Evolutionary conservation across 2,329 filamentous ascomycete species (phyloP), one percentile per base, ranked within the genome.

Genomic region (Drechslerella dactyloides): DNA sequence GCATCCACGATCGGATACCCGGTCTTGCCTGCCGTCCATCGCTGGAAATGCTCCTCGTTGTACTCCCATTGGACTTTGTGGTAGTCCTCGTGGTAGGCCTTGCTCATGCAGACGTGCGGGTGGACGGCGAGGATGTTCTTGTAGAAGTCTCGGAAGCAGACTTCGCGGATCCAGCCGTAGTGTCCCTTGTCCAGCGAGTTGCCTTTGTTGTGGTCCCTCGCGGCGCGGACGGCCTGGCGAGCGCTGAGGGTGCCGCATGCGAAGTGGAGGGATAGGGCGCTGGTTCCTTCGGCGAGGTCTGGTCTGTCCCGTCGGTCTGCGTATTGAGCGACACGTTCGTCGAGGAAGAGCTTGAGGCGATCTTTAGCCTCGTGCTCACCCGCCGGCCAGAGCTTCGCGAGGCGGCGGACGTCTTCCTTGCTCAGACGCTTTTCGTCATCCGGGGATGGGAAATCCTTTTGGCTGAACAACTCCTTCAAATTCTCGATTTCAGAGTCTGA

Each of bases 1-100:
- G 91, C 91, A 77, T 96, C 91, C 21, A 96, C 89, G 52, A 96
- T 89, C 0, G 91, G 91, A 76, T 87, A 93, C 0, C 91, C 91
- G 0, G 91, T 96, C 35, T 81, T 83, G 5, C 91, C 91, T 35
- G 86, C 80, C 42, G 84, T 86, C 91, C 93, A 97, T 1, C 87
- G 86, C 0, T 83, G 76, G 80, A 96, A 94, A 19, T 87, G 83
- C 1, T 85, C 82, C 8, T 82, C 76, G 76, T 92, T 82, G 78
- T 93, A 91, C 57, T 91, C 90, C 92, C 92, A 96, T 55, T 1
- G 52, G 53, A 96, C 88, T 75, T 93, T 88, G 50, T 89, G 87
- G 79, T 91, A 94, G 76, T 93, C 90, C 37, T 89, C 89, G 77
- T 96, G 96, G 83, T 89, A 90, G 1, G 87, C 87, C 75, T 90